Base-by-base conservation (phyloP, 169 alveolate species). In the Plasmodium gaboni region DNA sequence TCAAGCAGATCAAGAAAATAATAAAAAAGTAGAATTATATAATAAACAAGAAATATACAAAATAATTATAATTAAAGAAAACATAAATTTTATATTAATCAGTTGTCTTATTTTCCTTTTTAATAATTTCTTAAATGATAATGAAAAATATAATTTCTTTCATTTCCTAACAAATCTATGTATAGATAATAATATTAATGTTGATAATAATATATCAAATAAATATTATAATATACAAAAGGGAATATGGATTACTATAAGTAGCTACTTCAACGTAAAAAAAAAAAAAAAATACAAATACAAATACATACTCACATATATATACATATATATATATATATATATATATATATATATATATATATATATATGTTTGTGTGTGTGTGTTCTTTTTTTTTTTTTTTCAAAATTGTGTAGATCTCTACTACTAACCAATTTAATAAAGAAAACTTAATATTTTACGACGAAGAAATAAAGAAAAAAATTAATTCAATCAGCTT, bases 1-100 rank as follows among this genome's bases (percentile, higher is more conserved):
- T 38, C 90, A 80, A 38, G 83, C 90, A 22, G 90, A 80, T 42
- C 61, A 51, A 48, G 90, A 80, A 67, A 80, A 80, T 80, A 63
- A 48, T 53, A 80, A 57, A 68, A 67, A 80, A 68, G 42, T 80
- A 15, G 85, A 80, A 67, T 17, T 51, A 28, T 50, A 55, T 57
- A 80, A 74, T 63, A 80, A 80, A 55, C 55, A 80, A 55, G 90
- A 80, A 80, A 80, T 68, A 44, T 53, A 42, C 42, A 80, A 80
- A 67, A 67, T 80, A 38, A 28, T 19, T 19, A 80, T 32, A 15
- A 80, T 80, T 55, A 67, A 80, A 68, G 50, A 80, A 44, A 80
- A 80, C 32, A 44, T 63, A 2, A 42, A 55, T 69, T 80, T 32
- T 80, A 80, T 80, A 28, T 71, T 80, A 68, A 22, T 80, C 46